Percentiles rank a stretch among this genome's conserved stretches.
Conservation (phyloP, 2,329 filamentous ascomycete genomes). For the Venturia nashicola region DNA sequence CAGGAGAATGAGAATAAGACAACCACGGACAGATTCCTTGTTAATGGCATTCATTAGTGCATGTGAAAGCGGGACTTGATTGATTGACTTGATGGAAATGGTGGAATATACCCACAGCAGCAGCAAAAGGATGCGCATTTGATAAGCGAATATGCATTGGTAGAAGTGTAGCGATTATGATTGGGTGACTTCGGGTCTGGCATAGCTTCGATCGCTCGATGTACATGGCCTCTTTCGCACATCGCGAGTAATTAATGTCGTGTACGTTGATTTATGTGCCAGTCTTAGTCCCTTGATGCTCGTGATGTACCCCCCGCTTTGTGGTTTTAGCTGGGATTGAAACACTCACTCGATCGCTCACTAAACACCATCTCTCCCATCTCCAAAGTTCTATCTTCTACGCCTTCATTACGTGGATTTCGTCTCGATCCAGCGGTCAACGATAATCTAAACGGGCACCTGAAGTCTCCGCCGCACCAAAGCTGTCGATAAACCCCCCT, state of each 20-base stretch:
- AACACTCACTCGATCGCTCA: too few species aligned
- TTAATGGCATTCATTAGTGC: not conserved
- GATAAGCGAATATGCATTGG: not conserved
- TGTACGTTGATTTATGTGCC: not conserved
- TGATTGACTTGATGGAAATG: not conserved
- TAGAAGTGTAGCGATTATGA: not conserved
- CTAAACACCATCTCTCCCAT: too few species aligned
- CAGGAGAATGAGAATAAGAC: not conserved
- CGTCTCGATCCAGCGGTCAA: too few species aligned
- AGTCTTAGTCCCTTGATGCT: not conserved
- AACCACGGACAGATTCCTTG: not conserved
- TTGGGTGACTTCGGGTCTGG: not conserved
- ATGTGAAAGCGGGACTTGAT: not conserved
- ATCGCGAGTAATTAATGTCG: not conserved
- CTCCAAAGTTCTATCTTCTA: too few species aligned
- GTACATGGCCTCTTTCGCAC: not conserved
- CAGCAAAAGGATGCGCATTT: not conserved
- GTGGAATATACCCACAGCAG: slow-evolving; percentile 4
- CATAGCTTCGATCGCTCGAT: not conserved
- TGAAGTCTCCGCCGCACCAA: too few species aligned
- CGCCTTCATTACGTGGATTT: too few species aligned
- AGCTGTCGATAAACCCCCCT: too few species aligned
- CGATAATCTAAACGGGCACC: too few species aligned
- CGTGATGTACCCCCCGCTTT: not conserved
- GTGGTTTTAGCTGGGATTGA: not conserved